Evolutionary conservation across 2,329 filamentous ascomycete genomes (phyloP).

Genomic region (Zymoseptoria pseudotritici): DNA sequence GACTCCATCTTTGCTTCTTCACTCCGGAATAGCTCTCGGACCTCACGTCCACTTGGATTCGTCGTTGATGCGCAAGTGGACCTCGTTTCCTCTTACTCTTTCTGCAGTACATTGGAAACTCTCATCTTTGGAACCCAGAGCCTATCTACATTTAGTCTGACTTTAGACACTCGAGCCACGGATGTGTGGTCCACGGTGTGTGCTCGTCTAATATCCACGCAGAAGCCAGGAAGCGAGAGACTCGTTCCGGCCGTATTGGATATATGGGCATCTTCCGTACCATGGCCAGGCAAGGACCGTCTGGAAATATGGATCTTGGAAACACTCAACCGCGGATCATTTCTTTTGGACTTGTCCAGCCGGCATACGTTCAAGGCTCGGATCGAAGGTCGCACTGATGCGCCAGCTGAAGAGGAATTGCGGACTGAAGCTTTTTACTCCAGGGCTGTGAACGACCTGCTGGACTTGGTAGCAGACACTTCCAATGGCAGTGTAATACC

Average conservation of each 20-base stretch:
- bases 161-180: slow-evolving; percentile 68
- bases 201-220: slow-evolving; percentile 71
- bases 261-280: slow-evolving; percentile 75
- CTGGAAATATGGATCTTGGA: slow-evolving; percentile 95
- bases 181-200: slow-evolving; percentile 85
- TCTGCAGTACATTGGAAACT: slow-evolving; percentile 22
- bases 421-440: slow-evolving; percentile 85
- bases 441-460: slow-evolving; percentile 69
- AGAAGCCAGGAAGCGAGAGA: slow-evolving; percentile 67
- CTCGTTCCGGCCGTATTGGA: slow-evolving; percentile 80
- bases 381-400: slow-evolving; percentile 64
- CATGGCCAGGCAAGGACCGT: slow-evolving; percentile 83
- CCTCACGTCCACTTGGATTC: slow-evolving; percentile 22
- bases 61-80: slow-evolving; percentile 24
- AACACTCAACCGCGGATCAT: slow-evolving; percentile 84
- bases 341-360: slow-evolving; percentile 78
- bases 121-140: slow-evolving; percentile 35
- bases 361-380: slow-evolving; percentile 62
- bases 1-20: slow-evolving; percentile 68
- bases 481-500: slow-evolving; percentile 74
- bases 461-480: slow-evolving; percentile 78
- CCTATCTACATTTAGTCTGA: slow-evolving; percentile 17
- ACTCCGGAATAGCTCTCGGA: slow-evolving; percentile 41
- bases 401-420: slow-evolving; percentile 65
- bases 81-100: slow-evolving; percentile 16